A percentile compares a stretch with the other conserved stretches of the same genome.
Evolutionary conservation across 805 yeast species (phyloP).

Genomic region (Candida maltosa): DNA sequence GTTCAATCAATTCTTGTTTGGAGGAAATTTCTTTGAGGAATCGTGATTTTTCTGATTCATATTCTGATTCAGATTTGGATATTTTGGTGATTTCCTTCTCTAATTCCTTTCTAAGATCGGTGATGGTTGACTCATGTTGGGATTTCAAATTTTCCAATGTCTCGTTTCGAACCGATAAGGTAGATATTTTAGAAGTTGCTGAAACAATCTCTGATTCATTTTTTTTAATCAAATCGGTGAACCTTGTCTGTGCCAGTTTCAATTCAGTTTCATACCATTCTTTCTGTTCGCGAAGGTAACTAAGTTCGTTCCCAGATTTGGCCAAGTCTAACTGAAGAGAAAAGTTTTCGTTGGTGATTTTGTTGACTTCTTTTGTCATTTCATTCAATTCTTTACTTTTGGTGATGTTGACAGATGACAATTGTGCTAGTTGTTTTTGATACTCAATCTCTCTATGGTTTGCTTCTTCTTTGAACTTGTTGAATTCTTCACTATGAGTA

Average conservation of each 20-base stretch:
- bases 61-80: constrained; percentile 19
- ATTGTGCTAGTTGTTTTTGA: constrained; percentile 23
- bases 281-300: constrained; percentile 32
- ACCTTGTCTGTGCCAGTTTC: constrained; percentile 29
- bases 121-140: constrained; percentile 40
- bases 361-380: constrained; percentile 33
- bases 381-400: constrained; percentile 32
- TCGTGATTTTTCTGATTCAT: constrained; percentile 47
- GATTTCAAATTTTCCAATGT: constrained; percentile 33
- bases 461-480: constrained; percentile 9
- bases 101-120: constrained; percentile 42
- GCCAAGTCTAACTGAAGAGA: constrained; percentile 31
- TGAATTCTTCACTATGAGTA: constrained; percentile 10
- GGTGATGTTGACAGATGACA: constrained; percentile 33
- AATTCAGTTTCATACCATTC: constrained; percentile 40
- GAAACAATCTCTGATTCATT: constrained; percentile 34
- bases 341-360: constrained; percentile 34
- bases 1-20: constrained; percentile 58
- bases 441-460: constrained; percentile 25
- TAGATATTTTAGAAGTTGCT: constrained; percentile 25
- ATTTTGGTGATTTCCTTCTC: constrained; percentile 21
- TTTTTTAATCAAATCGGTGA: constrained; percentile 34
- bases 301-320: constrained; percentile 30
- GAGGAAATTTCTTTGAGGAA: constrained; percentile 36
- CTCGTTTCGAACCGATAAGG: constrained; percentile 21